Evolutionary conservation across 805 yeast genomes (phyloP), one percentile per base, ranked within the genome.

Genomic region (Cyberlindnera sargentensis): DNA sequence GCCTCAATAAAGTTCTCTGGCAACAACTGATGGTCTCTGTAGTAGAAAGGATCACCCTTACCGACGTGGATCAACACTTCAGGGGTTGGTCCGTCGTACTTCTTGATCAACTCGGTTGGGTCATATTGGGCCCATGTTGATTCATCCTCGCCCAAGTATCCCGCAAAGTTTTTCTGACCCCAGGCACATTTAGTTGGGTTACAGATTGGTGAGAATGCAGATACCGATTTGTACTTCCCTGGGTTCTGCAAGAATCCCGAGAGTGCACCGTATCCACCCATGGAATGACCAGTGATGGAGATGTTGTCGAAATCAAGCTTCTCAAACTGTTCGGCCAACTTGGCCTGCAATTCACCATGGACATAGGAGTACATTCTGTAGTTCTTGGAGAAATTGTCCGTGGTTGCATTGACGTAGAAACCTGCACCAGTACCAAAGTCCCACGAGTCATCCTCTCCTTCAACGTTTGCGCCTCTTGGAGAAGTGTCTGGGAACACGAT

Each of bases 261-360:
- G 47, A 91, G 65, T 0, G 99, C 95, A 45, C 98, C 99, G 61
- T 76, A 87, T 1, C 99, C 99, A 40, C 99, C 99, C 98, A 93
- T 93, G 1, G 99, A 93, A 63, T 93, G 98, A 36, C 99, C 99
- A n/a, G 93, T 80, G 51, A 91, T 78, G 23, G 91, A 76, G 41
- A 80, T 73, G 34, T 75, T 81, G 34, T 66, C 61, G 48, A 82
- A 80, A 63, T 91, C 88, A 47, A 91, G 67, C 9, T 55, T 52
- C 30, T 49, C 40, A 43, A 62, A 65, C 41, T 67, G 60, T 29
- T 45, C 47, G 28, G 58, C 58, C 10, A 73, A 62, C 51, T 87
- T 67, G 28, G 64, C 65, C 25, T 65, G 64, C 47, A 91, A 71
- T 61, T 91, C 99, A 33, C 74, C 63, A 53, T 80, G 81, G 27